Conservation (phyloP, 164 flowering plant species). For the Aristolochia californica region DNA sequence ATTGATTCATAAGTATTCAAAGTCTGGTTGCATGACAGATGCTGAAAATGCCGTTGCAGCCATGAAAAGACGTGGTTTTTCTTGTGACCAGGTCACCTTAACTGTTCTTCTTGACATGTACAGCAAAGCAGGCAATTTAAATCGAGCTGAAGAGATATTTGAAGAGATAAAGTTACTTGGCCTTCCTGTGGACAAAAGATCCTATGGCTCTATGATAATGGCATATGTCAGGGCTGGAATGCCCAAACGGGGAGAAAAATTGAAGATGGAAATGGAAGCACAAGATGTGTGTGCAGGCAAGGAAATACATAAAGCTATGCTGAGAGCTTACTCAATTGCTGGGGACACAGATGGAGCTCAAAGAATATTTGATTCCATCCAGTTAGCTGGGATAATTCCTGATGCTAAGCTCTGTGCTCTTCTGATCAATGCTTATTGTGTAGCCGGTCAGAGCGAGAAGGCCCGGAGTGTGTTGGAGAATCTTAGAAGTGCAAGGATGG, state of each 20-base stretch:
- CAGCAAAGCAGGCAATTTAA: slow-evolving; percentile 69
- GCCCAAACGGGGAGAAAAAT: slow-evolving; percentile 45
- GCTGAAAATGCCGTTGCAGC: slow-evolving; percentile 45
- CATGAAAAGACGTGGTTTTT: slow-evolving; percentile 60
- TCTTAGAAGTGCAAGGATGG: slow-evolving; percentile 50
- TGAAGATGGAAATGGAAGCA: slow-evolving; percentile 66
- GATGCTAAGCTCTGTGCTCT: slow-evolving; percentile 65
- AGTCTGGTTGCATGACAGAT: slow-evolving; percentile 41
- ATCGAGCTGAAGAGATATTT: slow-evolving; percentile 55
- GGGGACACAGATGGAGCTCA: slow-evolving; percentile 76
- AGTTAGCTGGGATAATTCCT: slow-evolving; percentile 62
- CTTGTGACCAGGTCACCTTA: slow-evolving; percentile 64
- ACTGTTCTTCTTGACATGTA: slow-evolving; percentile 69
- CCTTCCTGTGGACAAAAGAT: slow-evolving; percentile 51
- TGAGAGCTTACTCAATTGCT: slow-evolving; percentile 64
- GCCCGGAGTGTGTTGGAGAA: slow-evolving; percentile 64
- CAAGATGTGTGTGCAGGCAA: slow-evolving; percentile 59
- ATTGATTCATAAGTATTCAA: slow-evolving; percentile 60
- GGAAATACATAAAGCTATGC: slow-evolving; percentile 51
- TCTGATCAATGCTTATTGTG: slow-evolving; percentile 68
- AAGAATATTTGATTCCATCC: slow-evolving; percentile 68
- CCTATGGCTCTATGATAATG: slow-evolving; percentile 88
- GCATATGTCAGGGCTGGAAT: slow-evolving; percentile 73
- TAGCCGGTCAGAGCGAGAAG: slow-evolving; percentile 42
- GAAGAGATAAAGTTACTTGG: slow-evolving; percentile 76